Percentiles rank a stretch among this genome's conserved stretches.
Evolutionary conservation across 768 basidiomycete genomes (phyloP).

Genomic region (Chalciporus sphaerocephalus): DNA sequence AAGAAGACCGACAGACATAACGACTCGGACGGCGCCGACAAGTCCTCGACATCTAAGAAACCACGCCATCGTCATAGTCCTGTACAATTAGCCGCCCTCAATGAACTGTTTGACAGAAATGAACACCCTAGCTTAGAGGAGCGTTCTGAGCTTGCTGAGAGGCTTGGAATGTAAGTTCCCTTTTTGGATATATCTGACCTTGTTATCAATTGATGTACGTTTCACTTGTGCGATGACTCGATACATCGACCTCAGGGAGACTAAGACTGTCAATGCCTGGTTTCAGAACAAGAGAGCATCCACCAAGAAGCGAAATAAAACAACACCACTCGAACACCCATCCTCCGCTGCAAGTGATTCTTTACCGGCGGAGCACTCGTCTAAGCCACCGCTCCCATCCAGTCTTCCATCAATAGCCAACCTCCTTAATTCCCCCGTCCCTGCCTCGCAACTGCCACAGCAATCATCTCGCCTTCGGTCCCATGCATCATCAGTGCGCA

Average conservation of each 20-base stretch:
- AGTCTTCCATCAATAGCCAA: slow-evolving; percentile 37
- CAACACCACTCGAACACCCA: slow-evolving; percentile 31
- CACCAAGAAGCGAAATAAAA: slow-evolving; percentile 64
- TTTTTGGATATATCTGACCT: slow-evolving; percentile 22
- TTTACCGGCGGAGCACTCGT: slow-evolving; percentile 14
- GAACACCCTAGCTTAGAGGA: slow-evolving; percentile 72
- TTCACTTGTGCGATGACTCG: slow-evolving; percentile 5
- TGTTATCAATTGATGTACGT: slow-evolving; percentile 17
- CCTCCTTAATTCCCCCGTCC: slow-evolving; percentile 35
- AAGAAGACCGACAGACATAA: slow-evolving; percentile 21
- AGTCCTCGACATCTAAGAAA: slow-evolving; percentile 51
- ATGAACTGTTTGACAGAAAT: slow-evolving; percentile 71
- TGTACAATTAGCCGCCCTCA: slow-evolving; percentile 68
- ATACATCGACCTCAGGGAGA: slow-evolving; percentile 50
- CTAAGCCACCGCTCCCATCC: slow-evolving; percentile 27
- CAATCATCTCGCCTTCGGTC: slow-evolving; percentile 25
- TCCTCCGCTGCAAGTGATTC: slow-evolving; percentile 29
- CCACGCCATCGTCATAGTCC: slow-evolving; percentile 75
- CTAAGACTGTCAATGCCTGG: slow-evolving; percentile 83
- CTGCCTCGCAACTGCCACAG: slow-evolving; percentile 19
- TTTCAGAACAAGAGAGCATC: slow-evolving; percentile 86
- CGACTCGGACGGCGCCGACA: slow-evolving; percentile 24
- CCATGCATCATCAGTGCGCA: slow-evolving; percentile 24
- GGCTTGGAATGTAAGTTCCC: slow-evolving; percentile 67
- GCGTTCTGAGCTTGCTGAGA: slow-evolving; percentile 63